Percentiles rank a stretch among this genome's conserved stretches.
Conservation (phyloP, 2,329 filamentous ascomycete genomes). For the Aurifilum marmelostoma region DNA sequence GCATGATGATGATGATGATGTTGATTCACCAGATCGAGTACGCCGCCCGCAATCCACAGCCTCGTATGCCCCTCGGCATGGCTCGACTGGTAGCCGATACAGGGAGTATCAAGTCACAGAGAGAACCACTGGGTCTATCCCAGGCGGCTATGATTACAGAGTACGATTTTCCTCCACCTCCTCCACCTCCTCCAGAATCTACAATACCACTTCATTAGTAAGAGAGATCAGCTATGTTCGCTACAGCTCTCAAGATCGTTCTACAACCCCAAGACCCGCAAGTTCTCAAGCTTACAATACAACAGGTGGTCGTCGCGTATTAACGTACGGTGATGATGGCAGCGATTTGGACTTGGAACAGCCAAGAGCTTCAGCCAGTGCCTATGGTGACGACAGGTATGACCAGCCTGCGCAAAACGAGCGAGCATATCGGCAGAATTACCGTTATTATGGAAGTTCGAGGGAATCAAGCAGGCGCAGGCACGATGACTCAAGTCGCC, state of each 20-base stretch:
- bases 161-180: neutral
- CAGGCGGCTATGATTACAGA: neutral
- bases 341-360: neutral
- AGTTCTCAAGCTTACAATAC: neutral
- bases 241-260: neutral
- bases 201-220: neutral
- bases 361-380: neutral
- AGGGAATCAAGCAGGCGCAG: neutral
- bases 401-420: neutral
- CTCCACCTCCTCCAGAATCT: neutral
- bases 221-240: too few relatives aligned
- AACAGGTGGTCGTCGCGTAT: neutral
- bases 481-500: neutral
- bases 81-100: neutral
- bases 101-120: neutral
- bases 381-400: neutral
- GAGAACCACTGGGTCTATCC: neutral
- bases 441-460: neutral
- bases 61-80: neutral
- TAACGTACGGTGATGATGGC: neutral
- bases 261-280: neutral
- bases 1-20: neutral
- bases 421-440: neutral
- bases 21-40: neutral
- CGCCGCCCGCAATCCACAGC: neutral